Base-by-base conservation (phyloP, 768 basidiomycete genomes). In the Calocybe gangraenosa region DNA sequence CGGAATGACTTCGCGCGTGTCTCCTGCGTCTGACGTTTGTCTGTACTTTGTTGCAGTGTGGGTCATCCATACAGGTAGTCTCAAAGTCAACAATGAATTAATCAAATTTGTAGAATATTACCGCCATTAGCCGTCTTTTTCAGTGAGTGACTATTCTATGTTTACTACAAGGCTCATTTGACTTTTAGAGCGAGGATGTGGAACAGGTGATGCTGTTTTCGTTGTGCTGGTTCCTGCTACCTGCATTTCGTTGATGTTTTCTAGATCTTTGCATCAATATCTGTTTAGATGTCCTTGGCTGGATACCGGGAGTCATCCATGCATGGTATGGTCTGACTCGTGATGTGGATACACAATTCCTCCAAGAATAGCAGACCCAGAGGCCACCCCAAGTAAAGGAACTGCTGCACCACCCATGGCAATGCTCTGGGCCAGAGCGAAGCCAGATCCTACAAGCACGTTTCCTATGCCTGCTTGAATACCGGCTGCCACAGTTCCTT, bases 261-360 rank as follows among this genome's bases (percentile, higher is more conserved):
- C n/a, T n/a, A n/a, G 66, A 69, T 47, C 57, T 70, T 37, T 61
- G 59, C 55, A 67, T 68, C 41, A 70, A 72, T 46, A 58, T 69
- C 33, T 49, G 64, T 4, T 55, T 73, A 3, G 63, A 59, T 48
- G 58, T 75, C 23, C 58, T 77, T 7, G 73, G 73, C 25, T 78
- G 74, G 75, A 69, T 78, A 41, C 76, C 76, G 9, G 76, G 74
- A 21, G 65, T 75, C 7, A 57, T 78, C 37, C 76, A 79, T 52
- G 73, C 75, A 15, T 76, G 72, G 75, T 75, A 30, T 31, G 30
- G 8, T 31, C 8, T 31, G 30, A 8, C 14, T 14, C 30, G 8
- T 14, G 30, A 31, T n/a, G n/a, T n/a, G n/a, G n/a, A n/a, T n/a
- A n/a, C n/a, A 41, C n/a, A n/a, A 40, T 15, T 19, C 38, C 25